Evolutionary conservation across 768 basidiomycete genomes (phyloP), one percentile per base, ranked within the genome.

Genomic region (Boletus eberwhitei): DNA sequence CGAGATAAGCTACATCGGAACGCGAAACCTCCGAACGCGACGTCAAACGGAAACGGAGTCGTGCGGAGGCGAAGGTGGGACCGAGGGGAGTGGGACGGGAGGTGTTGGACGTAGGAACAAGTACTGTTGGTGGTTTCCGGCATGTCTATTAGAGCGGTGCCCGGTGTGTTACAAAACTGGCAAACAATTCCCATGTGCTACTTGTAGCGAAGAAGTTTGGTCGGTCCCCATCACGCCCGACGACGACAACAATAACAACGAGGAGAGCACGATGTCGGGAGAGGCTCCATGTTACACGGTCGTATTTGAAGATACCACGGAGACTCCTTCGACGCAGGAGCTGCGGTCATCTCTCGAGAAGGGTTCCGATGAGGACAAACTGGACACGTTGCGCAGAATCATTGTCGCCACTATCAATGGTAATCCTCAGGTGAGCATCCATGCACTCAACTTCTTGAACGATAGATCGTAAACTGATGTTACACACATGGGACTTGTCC

Each of bases 321-420:
- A 93, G 71, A 79, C 82, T 19, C 91, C 89, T 7, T 85, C 89
- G n/a, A 81, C 83, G 2, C 80, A 87, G 59, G 94, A 98, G 61
- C 81, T 97, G 45, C 81, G 91, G 58, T 78, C 85, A 55, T 79
- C 84, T 35, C 78, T 98, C 47, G 91, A 99, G 75, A 98, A 97
- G 75, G 95, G 96, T 53, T 87, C 91, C 21, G 94, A 98, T 72
- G 96, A 98, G 62, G 86, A 95, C 77, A 98, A 97, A 77, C 77
- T 96, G 64, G 94, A 98, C 77, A 91, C 93, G 67, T 84, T 98
- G 81, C 84, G 93, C 70, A 88, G 85, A 78, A 95, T 98, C 74
- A 88, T 98, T 59, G 80, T 93, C 53, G 85, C 90, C 36, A 98
- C 93, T 43, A 87, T 97, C 73, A 98, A 96, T 77, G 96, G 95